phyloP scores from a whole-genome alignment of 2,329 filamentous ascomycete genomes.

The Xylariales sp. region DNA sequence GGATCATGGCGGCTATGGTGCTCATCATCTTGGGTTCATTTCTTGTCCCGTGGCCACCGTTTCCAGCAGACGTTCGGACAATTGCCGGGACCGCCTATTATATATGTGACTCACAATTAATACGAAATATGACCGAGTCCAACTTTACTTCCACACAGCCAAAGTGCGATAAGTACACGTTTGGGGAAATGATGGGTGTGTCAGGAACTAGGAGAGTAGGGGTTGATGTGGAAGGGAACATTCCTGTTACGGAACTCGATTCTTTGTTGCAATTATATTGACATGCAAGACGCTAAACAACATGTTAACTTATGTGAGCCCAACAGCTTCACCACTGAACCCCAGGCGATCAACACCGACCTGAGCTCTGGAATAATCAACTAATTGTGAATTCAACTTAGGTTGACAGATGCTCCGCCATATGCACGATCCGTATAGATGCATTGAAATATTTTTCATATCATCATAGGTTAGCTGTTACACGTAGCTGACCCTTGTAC shows the following conservation, averaged over 20 bases:
- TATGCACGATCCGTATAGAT: too few relatives aligned
- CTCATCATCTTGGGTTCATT: conserved; percentile 53
- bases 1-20: conserved; percentile 56
- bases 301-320: too few relatives aligned
- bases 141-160: conserved; percentile 18
- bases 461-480: too few relatives aligned
- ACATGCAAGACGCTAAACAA: conserved; percentile 8
- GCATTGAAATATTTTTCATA: too few relatives aligned
- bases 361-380: too few relatives aligned
- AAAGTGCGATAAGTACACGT: conserved; percentile 21
- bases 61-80: conserved; percentile 58
- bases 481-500: too few relatives aligned
- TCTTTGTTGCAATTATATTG: conserved; percentile 20
- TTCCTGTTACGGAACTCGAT: conserved; percentile 17
- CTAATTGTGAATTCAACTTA: too few relatives aligned
- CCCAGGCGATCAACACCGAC: too few relatives aligned
- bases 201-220: conserved; percentile 25
- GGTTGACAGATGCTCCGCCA: too few relatives aligned
- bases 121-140: conserved; percentile 21
- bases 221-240: conserved; percentile 22
- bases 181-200: conserved; percentile 29
- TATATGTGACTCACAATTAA: conserved; percentile 42
- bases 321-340: too few relatives aligned
- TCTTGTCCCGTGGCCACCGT: conserved; percentile 54
- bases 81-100: conserved; percentile 58